A percentile compares a stretch with the other conserved stretches of the same genome.
These are phyloP conservation scores for Botryotinia globosa DNA, from an alignment of 2,329 filamentous ascomycete species.

Conservation along the genomic window DNA sequence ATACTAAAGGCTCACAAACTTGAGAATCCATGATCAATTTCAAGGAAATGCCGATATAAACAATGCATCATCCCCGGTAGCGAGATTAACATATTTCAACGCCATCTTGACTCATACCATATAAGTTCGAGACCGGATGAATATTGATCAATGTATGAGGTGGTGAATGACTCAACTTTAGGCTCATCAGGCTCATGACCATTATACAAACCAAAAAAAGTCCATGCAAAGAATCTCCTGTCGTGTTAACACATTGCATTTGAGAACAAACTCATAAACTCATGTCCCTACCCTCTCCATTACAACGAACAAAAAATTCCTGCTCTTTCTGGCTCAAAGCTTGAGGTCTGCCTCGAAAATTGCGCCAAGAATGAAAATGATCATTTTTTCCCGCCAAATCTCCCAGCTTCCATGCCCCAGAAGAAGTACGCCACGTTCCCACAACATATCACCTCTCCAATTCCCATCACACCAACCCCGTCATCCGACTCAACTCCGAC, in stretches of 20 bases:
- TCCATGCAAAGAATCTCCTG: too few relatives aligned
- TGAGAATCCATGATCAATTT: not conserved
- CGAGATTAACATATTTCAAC: not conserved
- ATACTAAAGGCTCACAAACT: not conserved
- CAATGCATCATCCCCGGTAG: not conserved
- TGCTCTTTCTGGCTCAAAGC: not conserved
- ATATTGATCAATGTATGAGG: not conserved
- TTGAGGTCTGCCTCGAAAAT: not conserved
- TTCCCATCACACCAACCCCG: conserved; percentile 60
- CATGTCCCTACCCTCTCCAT: not conserved
- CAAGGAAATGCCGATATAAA: not conserved
- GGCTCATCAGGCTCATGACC: not conserved
- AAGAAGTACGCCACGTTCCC: conserved; percentile 85
- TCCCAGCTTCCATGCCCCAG: not conserved
- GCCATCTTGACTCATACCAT: not conserved
- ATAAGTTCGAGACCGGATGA: not conserved
- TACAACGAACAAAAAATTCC: not conserved
- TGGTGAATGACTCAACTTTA: not conserved
- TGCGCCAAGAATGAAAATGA: not conserved
- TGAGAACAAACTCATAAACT: not conserved
- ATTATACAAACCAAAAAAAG: not conserved
- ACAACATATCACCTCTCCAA: conserved; percentile 46
- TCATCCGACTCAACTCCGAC: not conserved
- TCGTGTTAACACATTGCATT: not conserved
- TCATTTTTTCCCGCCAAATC: not conserved